Percentiles rank a stretch among this genome's conserved stretches.
Conservation (phyloP, 306 rosid species). For the Trifolium fragiferum region DNA sequence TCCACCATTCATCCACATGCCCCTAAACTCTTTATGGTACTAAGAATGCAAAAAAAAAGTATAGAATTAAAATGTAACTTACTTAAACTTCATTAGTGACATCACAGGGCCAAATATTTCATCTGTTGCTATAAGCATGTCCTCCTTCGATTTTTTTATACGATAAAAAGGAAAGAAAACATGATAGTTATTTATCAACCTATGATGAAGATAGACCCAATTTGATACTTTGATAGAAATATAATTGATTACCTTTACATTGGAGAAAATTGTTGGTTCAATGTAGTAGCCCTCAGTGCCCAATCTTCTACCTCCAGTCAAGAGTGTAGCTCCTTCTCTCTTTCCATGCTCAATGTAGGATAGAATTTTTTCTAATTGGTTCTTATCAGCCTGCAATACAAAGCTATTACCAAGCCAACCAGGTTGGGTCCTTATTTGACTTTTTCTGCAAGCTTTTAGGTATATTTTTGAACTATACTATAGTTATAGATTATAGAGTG, state of each 20-base stretch:
- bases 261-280: conserved; percentile 71
- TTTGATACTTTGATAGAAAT: background rate
- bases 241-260: conserved; percentile 58
- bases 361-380: conserved; percentile 65
- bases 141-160: conserved; percentile 51
- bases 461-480: too few species aligned
- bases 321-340: conserved; percentile 79
- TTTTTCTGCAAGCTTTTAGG: too few species aligned
- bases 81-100: conserved; percentile 72
- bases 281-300: conserved; percentile 73
- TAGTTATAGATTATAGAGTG: too few species aligned
- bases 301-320: conserved; percentile 68
- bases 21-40: background rate
- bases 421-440: too few species aligned
- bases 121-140: conserved; percentile 68
- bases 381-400: conserved; percentile 57
- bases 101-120: conserved; percentile 85
- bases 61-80: conserved; percentile 27
- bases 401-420: background rate
- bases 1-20: background rate
- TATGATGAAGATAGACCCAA: background rate
- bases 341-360: conserved; percentile 76
- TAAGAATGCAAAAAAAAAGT: background rate
- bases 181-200: conserved; percentile 11
- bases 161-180: background rate